A percentile compares a stretch with the other conserved stretches of the same genome.
Conservation (phyloP, 805 yeast species). For the Metschnikowia lunata region DNA sequence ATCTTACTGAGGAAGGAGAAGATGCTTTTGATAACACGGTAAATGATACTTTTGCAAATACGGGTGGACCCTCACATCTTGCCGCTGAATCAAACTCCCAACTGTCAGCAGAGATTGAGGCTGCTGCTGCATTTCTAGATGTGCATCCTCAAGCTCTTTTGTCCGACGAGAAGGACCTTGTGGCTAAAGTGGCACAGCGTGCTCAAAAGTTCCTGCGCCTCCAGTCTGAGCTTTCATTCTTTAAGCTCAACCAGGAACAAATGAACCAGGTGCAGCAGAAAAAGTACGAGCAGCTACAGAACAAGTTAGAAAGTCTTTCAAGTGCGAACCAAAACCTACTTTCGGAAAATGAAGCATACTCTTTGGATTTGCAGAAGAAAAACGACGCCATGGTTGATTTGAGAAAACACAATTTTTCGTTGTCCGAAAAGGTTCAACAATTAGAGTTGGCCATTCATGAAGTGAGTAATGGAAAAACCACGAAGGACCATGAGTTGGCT, state of each 20-base stretch:
- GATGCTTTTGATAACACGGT: constrained; percentile 15
- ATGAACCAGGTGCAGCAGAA: constrained; percentile 23
- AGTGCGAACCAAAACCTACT: constrained; percentile 22
- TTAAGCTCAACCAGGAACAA: constrained; percentile 35
- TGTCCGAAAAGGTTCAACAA: constrained; percentile 16
- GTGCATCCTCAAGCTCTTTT: constrained; percentile 19
- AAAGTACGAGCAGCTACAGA: constrained; percentile 19
- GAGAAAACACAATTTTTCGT: constrained; percentile 12
- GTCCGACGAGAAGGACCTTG: constrained; percentile 10
- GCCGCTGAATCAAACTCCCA: constrained; percentile 7
- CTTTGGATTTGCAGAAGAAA: constrained; percentile 9
- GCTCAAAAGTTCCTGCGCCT: constrained; percentile 28
- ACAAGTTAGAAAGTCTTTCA: constrained; percentile 18
- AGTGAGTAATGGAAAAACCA: constrained; percentile 2
- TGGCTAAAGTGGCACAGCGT: constrained; percentile 22
- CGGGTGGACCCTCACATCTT: constrained; percentile 2
- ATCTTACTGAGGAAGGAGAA: constrained; percentile 13
- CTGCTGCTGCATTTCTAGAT: constrained; percentile 26
- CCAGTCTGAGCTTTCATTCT: constrained; percentile 27
- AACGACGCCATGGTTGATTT: constrained; percentile 14
- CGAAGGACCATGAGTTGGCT: constrained; percentile 23
- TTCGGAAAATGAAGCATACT: constrained; percentile 13
- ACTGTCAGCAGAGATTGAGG: constrained; percentile 9
- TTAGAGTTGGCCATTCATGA: constrained; percentile 15
- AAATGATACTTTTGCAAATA: constrained; percentile 16